These are phyloP conservation scores for Trichophyton equinum DNA, from an alignment of 2,329 filamentous ascomycete species.

Conservation along the genomic window DNA sequence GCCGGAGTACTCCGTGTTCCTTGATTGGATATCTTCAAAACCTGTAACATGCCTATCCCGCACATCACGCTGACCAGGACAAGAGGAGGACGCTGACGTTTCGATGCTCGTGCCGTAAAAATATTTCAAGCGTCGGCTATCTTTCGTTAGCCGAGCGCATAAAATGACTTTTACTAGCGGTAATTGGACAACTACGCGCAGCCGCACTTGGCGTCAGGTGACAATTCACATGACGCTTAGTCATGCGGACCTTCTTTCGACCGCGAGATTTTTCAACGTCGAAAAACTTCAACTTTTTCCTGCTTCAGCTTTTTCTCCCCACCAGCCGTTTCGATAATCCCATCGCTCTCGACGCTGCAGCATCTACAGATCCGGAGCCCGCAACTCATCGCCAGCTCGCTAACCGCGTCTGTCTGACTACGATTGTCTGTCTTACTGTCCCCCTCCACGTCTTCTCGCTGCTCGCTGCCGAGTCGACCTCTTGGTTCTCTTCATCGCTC, in stretches of 20 bases:
- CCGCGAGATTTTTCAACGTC: neutral
- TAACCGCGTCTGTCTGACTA: neutral
- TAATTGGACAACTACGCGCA: too few relatives aligned
- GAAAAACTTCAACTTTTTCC: neutral
- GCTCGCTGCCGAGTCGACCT: constrained; percentile 2
- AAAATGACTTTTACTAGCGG: too few relatives aligned
- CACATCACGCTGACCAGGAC: too few relatives aligned
- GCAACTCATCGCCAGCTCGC: neutral
- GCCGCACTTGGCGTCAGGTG: neutral
- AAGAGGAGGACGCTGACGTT: too few relatives aligned
- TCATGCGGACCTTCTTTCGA: neutral
- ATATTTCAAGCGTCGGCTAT: neutral
- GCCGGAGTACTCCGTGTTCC: too few relatives aligned
- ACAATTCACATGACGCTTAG: neutral
- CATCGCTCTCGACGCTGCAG: neutral
- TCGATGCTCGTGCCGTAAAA: neutral
- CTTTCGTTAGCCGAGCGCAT: too few relatives aligned
- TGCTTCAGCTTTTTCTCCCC: neutral
- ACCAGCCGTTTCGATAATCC: neutral
- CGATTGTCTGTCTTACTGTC: neutral
- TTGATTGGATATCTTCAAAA: too few relatives aligned
- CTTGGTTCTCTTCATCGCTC: constrained; percentile 21
- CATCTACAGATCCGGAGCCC: neutral
- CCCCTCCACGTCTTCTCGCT: neutral
- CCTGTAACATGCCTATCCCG: too few relatives aligned